Evolutionary conservation across 345 rosid species (phyloP).

Genomic region (Lepidium africanum): DNA sequence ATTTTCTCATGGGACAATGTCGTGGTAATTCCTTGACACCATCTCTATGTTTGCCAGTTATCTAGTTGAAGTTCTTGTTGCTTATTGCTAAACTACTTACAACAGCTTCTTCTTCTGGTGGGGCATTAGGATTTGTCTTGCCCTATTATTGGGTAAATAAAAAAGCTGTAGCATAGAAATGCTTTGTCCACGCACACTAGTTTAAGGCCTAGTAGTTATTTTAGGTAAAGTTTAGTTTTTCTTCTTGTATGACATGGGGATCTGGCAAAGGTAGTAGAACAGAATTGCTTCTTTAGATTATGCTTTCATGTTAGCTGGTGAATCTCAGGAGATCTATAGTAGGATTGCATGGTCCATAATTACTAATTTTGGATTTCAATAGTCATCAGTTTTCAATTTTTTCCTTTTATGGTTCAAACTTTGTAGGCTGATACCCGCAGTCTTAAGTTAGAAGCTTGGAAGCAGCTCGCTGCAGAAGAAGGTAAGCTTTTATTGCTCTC

Average conservation of each 20-base stretch:
- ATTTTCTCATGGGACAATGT: slow-evolving; percentile 98
- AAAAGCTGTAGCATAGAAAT: background rate
- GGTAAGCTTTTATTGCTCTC: slow-evolving; percentile 34
- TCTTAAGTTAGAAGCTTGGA: slow-evolving; percentile 83
- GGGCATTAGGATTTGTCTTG: background rate
- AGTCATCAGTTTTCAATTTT: background rate
- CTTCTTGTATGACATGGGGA: background rate
- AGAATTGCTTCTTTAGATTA: background rate
- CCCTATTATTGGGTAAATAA: background rate
- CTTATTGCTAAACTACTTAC: background rate
- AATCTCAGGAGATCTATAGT: background rate
- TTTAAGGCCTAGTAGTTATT: background rate
- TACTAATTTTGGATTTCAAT: background rate
- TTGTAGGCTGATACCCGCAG: slow-evolving; percentile 72
- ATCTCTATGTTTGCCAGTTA: slow-evolving; percentile 5
- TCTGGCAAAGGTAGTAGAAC: background rate
- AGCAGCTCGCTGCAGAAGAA: slow-evolving; percentile 88
- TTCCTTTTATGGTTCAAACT: slow-evolving; percentile 11
- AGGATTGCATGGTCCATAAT: background rate
- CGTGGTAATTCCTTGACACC: slow-evolving; percentile 45
- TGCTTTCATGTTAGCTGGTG: background rate
- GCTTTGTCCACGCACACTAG: background rate
- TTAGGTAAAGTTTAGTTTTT: background rate
- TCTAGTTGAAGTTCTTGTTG: background rate
- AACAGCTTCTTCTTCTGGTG: background rate